Conservation (phyloP, 768 basidiomycete genomes). For the Erythrobasidium yunnanense region DNA sequence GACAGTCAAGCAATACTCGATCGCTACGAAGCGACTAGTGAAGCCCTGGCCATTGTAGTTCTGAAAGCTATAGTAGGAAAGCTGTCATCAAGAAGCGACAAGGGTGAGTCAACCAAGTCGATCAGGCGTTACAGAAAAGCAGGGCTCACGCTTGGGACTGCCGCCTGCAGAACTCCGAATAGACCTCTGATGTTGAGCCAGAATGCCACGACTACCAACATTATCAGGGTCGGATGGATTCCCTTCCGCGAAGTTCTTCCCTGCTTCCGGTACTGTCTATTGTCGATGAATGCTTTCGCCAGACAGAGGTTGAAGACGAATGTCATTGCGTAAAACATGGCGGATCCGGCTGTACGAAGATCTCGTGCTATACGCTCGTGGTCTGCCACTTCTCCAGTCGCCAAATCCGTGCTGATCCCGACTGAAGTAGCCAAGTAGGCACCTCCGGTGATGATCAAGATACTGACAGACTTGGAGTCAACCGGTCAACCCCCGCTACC, state of each 20-base stretch:
- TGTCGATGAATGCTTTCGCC: constrained; percentile 11
- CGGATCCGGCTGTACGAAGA: constrained; percentile 30
- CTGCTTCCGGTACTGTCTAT: no score
- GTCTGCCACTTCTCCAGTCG: constrained; percentile 16
- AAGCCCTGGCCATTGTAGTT: constrained; percentile 23
- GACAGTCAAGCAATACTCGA: constrained; percentile 29
- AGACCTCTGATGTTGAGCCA: constrained; percentile 33
- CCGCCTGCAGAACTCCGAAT: constrained; percentile 33
- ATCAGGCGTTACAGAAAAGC: not conserved
- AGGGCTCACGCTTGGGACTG: constrained; percentile 27
- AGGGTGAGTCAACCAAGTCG: not conserved
- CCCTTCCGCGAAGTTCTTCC: constrained; percentile 1
- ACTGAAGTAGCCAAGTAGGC: constrained; percentile 13
- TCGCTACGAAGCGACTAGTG: constrained; percentile 28
- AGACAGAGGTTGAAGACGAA: constrained; percentile 28
- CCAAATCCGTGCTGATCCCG: no score
- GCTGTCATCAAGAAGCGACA: not conserved
- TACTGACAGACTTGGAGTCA: no score
- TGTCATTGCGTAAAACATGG: constrained; percentile 34
- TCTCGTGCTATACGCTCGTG: constrained; percentile 17
- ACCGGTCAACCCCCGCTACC: no score
- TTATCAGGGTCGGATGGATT: constrained; percentile 6
- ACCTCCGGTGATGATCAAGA: constrained; percentile 13
- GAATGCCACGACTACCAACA: constrained; percentile 28
- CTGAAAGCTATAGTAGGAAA: not conserved